Base-by-base conservation (phyloP, 169 alveolate species). In the Theileria luwenshuni region DNA sequence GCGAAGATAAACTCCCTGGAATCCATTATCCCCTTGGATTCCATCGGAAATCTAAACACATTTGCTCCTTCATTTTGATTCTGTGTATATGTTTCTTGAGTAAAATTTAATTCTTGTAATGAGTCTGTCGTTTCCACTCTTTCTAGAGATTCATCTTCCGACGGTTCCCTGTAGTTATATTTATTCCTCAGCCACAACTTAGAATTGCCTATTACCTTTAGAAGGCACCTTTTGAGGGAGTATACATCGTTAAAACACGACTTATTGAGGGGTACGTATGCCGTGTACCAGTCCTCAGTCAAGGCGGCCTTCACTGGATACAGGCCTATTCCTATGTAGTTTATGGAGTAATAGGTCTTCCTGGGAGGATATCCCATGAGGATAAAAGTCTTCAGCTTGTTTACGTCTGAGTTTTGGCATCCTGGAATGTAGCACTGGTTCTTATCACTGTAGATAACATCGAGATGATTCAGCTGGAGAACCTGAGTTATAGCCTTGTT, bases 281-380 rank as follows among this genome's bases (percentile, higher is more conserved):
- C 84, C 1, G 81, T 81, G 65, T 81, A 81, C 80, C 80, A 74
- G 25, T 68, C 74, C 47, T 48, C 38, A 7, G 80, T 68, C n/a
- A 60, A 75, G 17, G 58, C 63, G 41, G 21, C 19, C 23, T 80
- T 35, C 25, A 25, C 63, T 12, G 38, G 33, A 41, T 74, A 62
- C 17, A 81, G 62, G 10, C 89, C 89, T 6, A 81, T 61, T 28
- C 89, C 89, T 15, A 81, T 81, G 25, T 68, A 81, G 71, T 81
- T 81, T 48, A 81, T 81, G 27, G 89, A 73, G 51, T 72, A 65
- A 38, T 73, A 72, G 5, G 89, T 81, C 21, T 58, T 64, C 23
- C 48, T 64, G 0, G 79, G 79, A 12, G 84, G 85, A 2, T 74
- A 17, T 23, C 89, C 89, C 89, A 81, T 74, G 3, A 25, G 43